Conservation (phyloP, 192 early-diverging fungal genomes). For the Coemansia umbellata region DNA sequence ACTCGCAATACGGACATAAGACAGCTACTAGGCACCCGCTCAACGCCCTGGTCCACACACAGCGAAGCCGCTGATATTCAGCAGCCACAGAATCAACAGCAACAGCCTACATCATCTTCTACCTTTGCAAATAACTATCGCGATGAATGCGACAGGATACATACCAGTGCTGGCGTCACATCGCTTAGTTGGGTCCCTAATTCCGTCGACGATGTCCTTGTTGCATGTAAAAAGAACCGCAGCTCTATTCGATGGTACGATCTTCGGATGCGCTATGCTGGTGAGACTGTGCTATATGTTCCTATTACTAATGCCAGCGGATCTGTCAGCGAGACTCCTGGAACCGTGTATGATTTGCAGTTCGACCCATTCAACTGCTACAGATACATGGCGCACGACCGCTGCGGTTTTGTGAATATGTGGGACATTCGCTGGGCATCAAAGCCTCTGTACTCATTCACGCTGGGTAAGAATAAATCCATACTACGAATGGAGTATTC, state of each 20-base stretch:
- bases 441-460: constrained; percentile 20
- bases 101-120: constrained; percentile 12
- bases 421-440: constrained; percentile 48
- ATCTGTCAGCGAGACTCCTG: background rate
- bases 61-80: constrained; percentile 12
- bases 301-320: constrained; percentile 9
- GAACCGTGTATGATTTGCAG: constrained; percentile 42
- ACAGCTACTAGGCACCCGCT: constrained; percentile 26
- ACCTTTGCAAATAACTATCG: background rate
- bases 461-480: constrained; percentile 3
- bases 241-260: constrained; percentile 44
- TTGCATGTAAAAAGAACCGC: constrained; percentile 27
- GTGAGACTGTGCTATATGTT: constrained; percentile 32
- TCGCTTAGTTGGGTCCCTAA: constrained; percentile 38
- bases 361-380: constrained; percentile 46
- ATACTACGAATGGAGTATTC: constrained; percentile 22
- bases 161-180: constrained; percentile 33
- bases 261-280: constrained; percentile 20
- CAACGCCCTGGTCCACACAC: constrained; percentile 22
- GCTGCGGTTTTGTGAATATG: constrained; percentile 30
- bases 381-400: constrained; percentile 44
- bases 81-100: constrained; percentile 2
- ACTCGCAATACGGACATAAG: constrained; percentile 27
- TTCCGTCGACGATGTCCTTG: constrained; percentile 30
- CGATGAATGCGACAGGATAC: constrained; percentile 20